Evolutionary conservation across 768 basidiomycete species (phyloP), one percentile per base, ranked within the genome.

Genomic region (Leucogyrophana mollusca): DNA sequence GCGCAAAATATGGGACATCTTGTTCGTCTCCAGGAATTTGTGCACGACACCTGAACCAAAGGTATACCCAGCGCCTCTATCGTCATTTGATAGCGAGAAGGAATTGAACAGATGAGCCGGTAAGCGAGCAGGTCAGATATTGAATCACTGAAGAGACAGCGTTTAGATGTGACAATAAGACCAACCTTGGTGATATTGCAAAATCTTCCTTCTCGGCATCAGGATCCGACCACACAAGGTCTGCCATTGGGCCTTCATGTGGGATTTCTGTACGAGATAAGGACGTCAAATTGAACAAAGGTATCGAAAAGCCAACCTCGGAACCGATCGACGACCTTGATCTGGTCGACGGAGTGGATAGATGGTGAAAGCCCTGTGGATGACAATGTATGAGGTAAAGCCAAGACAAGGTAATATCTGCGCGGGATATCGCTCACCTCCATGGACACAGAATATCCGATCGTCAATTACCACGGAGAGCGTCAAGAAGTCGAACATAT

Each of bases 401-500:
- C 18, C 34, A 34, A 21, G 43, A 33, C 40, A 39, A 16, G 38
- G 36, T 37, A 42, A 45, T 42, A 52, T 37, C 27, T 30, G 27
- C 27, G 27, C 13, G 27, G 27, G 6, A n/a, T n/a, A n/a, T n/a
- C n/a, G 66, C 75, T 45, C 56, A 92, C 95, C 95, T 57, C 96
- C 96, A 56, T 99, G 96, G 9, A 99, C 95, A 58, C 96, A 99
- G 67, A 99, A 97, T 77, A 99, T 97, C 60, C 85, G 86, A 73
- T 99, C 94, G 70, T 99, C 96, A 57, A 99, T 97, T 51, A 99
- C 96, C 46, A 95, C 94, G 25, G 91, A 94, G 46, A 99, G 74
- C 9, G 96, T 98, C 56, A 99, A 70, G 73, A 94, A 99, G 73
- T 99, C 96, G 68, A 99, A 99, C 95, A 99, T 96, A 71, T 99